Evolutionary conservation across 2,329 filamentous ascomycete genomes (phyloP).

Genomic region (Colletotrichum sp.): DNA sequence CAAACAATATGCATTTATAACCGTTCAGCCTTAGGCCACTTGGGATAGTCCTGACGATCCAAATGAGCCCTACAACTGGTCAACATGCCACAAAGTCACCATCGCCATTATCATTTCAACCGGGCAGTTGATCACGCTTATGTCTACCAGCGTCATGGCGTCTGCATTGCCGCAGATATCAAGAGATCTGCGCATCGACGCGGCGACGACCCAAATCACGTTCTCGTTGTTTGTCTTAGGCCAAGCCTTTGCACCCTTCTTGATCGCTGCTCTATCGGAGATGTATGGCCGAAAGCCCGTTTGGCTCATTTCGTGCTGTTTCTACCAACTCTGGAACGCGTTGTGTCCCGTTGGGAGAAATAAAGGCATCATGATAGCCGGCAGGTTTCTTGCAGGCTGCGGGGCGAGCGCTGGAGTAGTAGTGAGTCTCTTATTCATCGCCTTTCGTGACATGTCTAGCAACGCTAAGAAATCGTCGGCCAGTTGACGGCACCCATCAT

Average conservation of each 20-base stretch:
- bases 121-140: conserved; percentile 37
- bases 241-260: conserved; percentile 44
- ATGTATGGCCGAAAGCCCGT: conserved; percentile 41
- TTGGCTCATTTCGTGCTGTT: conserved; percentile 39
- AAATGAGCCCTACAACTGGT: conserved; percentile 57
- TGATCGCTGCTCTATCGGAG: conserved; percentile 49
- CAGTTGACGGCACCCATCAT: conserved; percentile 38
- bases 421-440: conserved; percentile 23
- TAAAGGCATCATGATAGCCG: conserved; percentile 56
- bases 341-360: conserved; percentile 56
- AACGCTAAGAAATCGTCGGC: neutral
- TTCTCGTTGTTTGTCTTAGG: conserved; percentile 50
- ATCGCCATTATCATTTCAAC: conserved; percentile 36
- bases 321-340: conserved; percentile 39
- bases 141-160: conserved; percentile 42
- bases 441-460: neutral
- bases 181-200: conserved; percentile 32
- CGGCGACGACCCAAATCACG: neutral
- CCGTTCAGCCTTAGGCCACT: neutral
- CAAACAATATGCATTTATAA: fast-evolving
- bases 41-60: conserved; percentile 54
- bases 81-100: conserved; percentile 46
- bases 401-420: conserved; percentile 34
- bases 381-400: conserved; percentile 64
- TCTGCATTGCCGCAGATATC: conserved; percentile 37